Percentiles rank a stretch among this genome's conserved stretches.
Evolutionary conservation across 2,329 filamentous ascomycete genomes (phyloP).

Genomic region (Colletotrichum tabaci): DNA sequence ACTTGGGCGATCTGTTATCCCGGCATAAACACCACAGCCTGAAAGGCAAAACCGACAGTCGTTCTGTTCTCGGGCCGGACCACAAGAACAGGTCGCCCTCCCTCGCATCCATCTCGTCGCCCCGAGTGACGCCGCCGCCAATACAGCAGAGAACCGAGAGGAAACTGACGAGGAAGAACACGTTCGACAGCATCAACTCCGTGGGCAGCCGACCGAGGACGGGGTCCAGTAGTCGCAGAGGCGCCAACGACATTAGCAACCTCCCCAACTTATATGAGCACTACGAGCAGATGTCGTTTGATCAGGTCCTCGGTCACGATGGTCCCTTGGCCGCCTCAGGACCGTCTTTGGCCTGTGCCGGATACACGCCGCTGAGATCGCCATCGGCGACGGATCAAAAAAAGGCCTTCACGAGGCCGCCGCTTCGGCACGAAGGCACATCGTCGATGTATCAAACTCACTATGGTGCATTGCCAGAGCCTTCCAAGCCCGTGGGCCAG

Average conservation of each 20-base stretch:
- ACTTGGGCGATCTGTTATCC: slow-evolving; percentile 62
- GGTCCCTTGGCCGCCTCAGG: slow-evolving; percentile 31
- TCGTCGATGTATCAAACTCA: slow-evolving; percentile 1
- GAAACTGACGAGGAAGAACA: slow-evolving; percentile 53
- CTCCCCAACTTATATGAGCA: slow-evolving; percentile 70
- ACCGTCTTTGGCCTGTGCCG: background rate
- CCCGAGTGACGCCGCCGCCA: slow-evolving; percentile 46
- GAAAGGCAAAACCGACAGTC: slow-evolving; percentile 42
- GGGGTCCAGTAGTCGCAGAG: slow-evolving; percentile 32
- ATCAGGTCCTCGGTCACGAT: slow-evolving; percentile 53
- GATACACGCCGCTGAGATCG: slow-evolving; percentile 33
- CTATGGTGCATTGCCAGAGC: background rate
- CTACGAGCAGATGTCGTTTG: slow-evolving; percentile 71
- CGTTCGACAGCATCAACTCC: slow-evolving; percentile 47
- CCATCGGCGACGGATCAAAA: slow-evolving; percentile 22
- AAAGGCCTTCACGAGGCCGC: slow-evolving; percentile 14
- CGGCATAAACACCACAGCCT: slow-evolving; percentile 47
- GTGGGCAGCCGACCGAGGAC: slow-evolving; percentile 33
- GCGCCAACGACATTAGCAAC: slow-evolving; percentile 50
- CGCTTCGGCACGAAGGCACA: slow-evolving; percentile 16
- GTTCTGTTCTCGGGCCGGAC: slow-evolving; percentile 53
- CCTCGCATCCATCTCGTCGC: slow-evolving; percentile 55
- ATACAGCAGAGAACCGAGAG: slow-evolving; percentile 47
- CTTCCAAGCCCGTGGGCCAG: background rate
- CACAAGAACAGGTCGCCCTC: slow-evolving; percentile 60